Evolutionary conservation across 257 asterid species (phyloP).

Genomic region (Solanum infundibuliforme): DNA sequence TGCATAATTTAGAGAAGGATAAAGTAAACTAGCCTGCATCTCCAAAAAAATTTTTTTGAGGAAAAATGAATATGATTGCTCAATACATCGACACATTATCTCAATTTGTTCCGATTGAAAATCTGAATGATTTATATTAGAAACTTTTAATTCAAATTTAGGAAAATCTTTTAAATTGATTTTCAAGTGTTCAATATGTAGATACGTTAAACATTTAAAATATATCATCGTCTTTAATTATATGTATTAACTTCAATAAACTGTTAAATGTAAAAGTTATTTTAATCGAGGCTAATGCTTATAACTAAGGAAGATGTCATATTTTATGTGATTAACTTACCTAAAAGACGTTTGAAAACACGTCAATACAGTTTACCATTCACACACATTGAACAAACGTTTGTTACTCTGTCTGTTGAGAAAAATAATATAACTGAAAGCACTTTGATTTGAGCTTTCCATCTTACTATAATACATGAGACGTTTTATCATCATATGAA

Average conservation of each 20-base stretch:
- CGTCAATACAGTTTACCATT: too few relatives aligned
- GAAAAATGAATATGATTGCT: too few relatives aligned
- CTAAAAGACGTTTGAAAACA: too few relatives aligned
- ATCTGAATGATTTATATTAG: neutral
- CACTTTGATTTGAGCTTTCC: neutral
- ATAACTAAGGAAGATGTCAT: too few relatives aligned
- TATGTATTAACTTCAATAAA: too few relatives aligned
- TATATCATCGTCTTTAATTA: neutral
- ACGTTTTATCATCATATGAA: neutral
- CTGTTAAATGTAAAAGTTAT: fast-evolving
- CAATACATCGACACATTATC: too few relatives aligned
- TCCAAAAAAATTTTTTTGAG: too few relatives aligned
- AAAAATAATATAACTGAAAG: too few relatives aligned
- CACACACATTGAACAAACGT: neutral
- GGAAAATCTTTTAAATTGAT: too few relatives aligned
- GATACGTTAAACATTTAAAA: neutral
- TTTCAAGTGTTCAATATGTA: neutral
- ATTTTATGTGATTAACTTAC: neutral
- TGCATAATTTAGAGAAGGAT: neutral
- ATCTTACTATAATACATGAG: neutral
- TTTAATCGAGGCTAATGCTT: neutral
- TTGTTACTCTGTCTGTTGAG: neutral
- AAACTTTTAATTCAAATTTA: too few relatives aligned
- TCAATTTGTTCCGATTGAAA: too few relatives aligned
- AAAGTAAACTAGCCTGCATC: too few relatives aligned